Conservation (phyloP, 2,329 filamentous ascomycete genomes). For the Alternaria sp. region DNA sequence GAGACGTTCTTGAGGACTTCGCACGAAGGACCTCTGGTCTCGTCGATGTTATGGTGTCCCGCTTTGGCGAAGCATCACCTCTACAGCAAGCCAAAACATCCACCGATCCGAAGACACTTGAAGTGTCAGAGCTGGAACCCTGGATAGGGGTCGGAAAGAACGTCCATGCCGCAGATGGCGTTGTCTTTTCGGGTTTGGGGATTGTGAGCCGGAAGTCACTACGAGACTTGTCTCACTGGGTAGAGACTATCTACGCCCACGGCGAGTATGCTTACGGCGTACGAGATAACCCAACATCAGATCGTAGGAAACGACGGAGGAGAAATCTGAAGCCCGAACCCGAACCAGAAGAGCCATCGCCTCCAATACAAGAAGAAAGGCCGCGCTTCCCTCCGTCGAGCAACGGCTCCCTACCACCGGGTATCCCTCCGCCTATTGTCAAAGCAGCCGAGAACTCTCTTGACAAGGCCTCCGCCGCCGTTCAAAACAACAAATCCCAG, state of each 20-base stretch:
- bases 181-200: constrained; percentile 83
- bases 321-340: constrained; percentile 36
- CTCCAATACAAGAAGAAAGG: constrained; percentile 4
- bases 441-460: constrained; percentile 52
- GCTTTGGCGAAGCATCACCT: constrained; percentile 70
- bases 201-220: constrained; percentile 74
- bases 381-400: constrained; percentile 9
- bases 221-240: constrained; percentile 79
- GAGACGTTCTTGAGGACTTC: constrained; percentile 91
- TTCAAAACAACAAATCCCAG: constrained; percentile 27
- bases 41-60: constrained; percentile 84
- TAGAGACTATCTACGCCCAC: constrained; percentile 85
- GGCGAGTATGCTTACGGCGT: constrained; percentile 87
- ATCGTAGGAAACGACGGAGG: constrained; percentile 59
- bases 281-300: constrained; percentile 75
- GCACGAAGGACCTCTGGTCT: constrained; percentile 80
- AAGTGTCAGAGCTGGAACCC: constrained; percentile 41
- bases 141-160: constrained; percentile 79
- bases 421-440: constrained; percentile 57
- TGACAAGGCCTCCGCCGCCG: constrained; percentile 50
- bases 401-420: constrained; percentile 31
- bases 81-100: constrained; percentile 33
- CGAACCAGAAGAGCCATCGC: constrained; percentile 2
- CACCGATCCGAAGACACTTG: constrained; percentile 29
- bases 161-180: constrained; percentile 76